Evolutionary conservation across 164 flowering plant genomes (phyloP).

Genomic region (Vitis vinifera): ASM3070453v1 NC_081809.1:2660001-2660500

Average conservation of each 20-base stretch:
- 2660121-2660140: slow-evolving; percentile 83
- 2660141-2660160: slow-evolving; percentile 72
- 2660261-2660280: slow-evolving; percentile 95
- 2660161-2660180: slow-evolving; percentile 33
- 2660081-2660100: slow-evolving; percentile 91
- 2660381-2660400: slow-evolving; percentile 88
- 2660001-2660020: not conserved
- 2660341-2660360: slow-evolving; percentile 14
- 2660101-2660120: slow-evolving; percentile 57
- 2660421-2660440: slow-evolving; percentile 94
- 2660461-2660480: too few species aligned
- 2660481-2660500: too few species aligned
- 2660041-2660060: slow-evolving; percentile 72
- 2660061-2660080: slow-evolving; percentile 66
- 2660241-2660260: slow-evolving; percentile 74
- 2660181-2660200: slow-evolving; percentile 71
- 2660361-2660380: slow-evolving; percentile 80
- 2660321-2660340: not conserved
- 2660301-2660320: not conserved
- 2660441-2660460: slow-evolving; percentile 39
- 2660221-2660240: slow-evolving; percentile 74
- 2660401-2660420: slow-evolving; percentile 85
- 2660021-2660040: slow-evolving; percentile 3
- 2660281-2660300: slow-evolving; percentile 89
- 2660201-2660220: slow-evolving; percentile 86